Conservation (phyloP, 164 flowering plant species). For the Sextonia rubra region DNA sequence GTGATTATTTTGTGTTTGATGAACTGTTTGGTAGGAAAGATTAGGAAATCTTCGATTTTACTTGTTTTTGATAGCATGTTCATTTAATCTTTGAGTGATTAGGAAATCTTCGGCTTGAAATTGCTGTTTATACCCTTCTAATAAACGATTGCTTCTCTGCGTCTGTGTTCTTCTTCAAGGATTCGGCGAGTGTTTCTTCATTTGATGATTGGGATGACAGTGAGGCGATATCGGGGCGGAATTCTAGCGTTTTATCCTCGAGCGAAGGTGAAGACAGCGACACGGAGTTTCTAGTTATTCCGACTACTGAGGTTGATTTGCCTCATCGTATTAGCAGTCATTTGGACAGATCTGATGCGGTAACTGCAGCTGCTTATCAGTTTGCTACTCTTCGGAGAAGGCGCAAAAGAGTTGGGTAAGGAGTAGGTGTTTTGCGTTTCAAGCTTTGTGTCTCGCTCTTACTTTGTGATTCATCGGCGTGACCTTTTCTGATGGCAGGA, state of each 20-base stretch:
- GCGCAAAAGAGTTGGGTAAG: conserved; percentile 38
- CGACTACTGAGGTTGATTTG: conserved; percentile 59
- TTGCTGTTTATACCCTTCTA: background rate
- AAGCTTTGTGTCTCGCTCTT: background rate
- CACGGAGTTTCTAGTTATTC: conserved; percentile 49
- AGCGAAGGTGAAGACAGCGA: conserved; percentile 91
- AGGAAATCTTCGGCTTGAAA: no score
- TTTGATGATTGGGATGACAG: conserved; percentile 49
- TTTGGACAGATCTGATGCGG: conserved; percentile 33
- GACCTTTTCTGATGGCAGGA: conserved; percentile 47
- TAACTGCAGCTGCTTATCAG: conserved; percentile 47
- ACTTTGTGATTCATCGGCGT: background rate
- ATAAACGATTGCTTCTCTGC: background rate
- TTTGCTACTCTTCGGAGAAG: conserved; percentile 44
- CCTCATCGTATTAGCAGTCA: conserved; percentile 30
- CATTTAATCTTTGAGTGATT: no score
- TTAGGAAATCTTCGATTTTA: no score
- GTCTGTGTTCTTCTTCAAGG: conserved; percentile 24
- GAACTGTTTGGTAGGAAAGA: no score
- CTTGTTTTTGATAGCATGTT: no score
- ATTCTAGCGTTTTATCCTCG: conserved; percentile 34
- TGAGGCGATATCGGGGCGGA: conserved; percentile 23
- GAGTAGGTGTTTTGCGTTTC: background rate
- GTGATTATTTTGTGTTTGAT: conserved; percentile 11
- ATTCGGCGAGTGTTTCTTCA: conserved; percentile 32